Base-by-base conservation (phyloP, 139 green algal genomes). In the Chlorella sorokiniana region DNA sequence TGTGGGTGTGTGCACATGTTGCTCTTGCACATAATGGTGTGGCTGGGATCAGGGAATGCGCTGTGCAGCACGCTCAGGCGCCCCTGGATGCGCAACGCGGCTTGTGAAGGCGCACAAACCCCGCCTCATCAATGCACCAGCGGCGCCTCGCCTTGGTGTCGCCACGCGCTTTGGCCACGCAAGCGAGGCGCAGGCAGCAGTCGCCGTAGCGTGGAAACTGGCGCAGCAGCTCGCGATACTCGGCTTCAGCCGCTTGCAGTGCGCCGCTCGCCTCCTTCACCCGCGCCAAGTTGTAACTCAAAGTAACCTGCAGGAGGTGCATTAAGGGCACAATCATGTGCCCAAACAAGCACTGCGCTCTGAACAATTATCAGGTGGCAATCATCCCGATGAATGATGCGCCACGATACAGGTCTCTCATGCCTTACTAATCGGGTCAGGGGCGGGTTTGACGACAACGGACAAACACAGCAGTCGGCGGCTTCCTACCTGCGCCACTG, bases 231-330 rank as follows among this genome's bases (percentile, higher is more conserved):
- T 78, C 80, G 78, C 85, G 54, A 73, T 96, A 96, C 65, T 81
- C 86, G 0, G 76, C 68, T 42, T 74, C 81, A 0, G 93, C 93
- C 2, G 81, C 81, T 41, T 85, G 78, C 5, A 89, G 44, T 33
- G 93, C 79, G 37, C 93, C 93, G 5, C 71, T 59, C 0, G 91
- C 91, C 85, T 98, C 95, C 51, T 88, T 81, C 51, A 97, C 70
- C 4, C 95, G 85, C 3, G 89, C 95, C 76, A 89, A 61, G 86
- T 98, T 98, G 88, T 93, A 98, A 14, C 77, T 87, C 44, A 97
- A 77, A 7, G 93, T 96, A 23, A 96, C 82, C 68, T 87, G 83
- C 33, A 88, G 86, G 71, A 61, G 25, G 35, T 59, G 38, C 4
- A 4, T 37, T 4, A 9, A 10, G 4, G 4, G 38, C 61, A 41